Evolutionary conservation across 352 stramenopile genomes (phyloP), one percentile per base, ranked within the genome.

Genomic region (Chrysophaeum taylorii): DNA sequence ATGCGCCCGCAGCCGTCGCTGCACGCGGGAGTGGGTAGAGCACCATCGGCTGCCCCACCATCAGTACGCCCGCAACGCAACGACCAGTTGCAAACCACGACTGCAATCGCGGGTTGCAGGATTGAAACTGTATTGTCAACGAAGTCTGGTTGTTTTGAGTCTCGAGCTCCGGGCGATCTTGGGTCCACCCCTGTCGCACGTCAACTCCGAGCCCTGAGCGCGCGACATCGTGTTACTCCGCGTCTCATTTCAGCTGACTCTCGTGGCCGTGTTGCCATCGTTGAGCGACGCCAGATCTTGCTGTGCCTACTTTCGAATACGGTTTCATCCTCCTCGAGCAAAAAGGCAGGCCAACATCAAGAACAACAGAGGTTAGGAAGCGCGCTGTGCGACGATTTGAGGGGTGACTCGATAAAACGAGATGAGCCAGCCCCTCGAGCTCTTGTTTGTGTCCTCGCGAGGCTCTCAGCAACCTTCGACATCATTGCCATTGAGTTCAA

Each of bases 401-500:
- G n/a, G n/a, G n/a, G n/a, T n/a, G n/a, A n/a, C n/a, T n/a, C n/a
- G n/a, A n/a, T n/a, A n/a, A n/a, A n/a, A n/a, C n/a, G n/a, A n/a
- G 12, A 9, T 39, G 39, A 57, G 38, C 15, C 23, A 31, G 39
- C 31, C 54, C 21, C 33, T 14, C 35, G 57, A 38, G 42, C 39
- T 29, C 36, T 39, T 33, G 29, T 37, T 27, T 73, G 67, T 57
- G 68, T 70, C 25, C 25, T 76, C 37, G 69, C 52, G 2, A 61
- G 37, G 21, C 62, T 68, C 31, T 43, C 43, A 15, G 62, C 71
- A 60, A 42, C 57, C 45, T 76, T 76, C 52, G 72, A 76, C 39
- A 53, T 76, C 35, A 33, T 71, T 7, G 72, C 68, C n/a, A 25
- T 76, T 31, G 72, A 39, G 23, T 76, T 71, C 62, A 72, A 74